Evolutionary conservation across 768 basidiomycete species (phyloP).

Genomic region (Antrodiella citrinella): DNA sequence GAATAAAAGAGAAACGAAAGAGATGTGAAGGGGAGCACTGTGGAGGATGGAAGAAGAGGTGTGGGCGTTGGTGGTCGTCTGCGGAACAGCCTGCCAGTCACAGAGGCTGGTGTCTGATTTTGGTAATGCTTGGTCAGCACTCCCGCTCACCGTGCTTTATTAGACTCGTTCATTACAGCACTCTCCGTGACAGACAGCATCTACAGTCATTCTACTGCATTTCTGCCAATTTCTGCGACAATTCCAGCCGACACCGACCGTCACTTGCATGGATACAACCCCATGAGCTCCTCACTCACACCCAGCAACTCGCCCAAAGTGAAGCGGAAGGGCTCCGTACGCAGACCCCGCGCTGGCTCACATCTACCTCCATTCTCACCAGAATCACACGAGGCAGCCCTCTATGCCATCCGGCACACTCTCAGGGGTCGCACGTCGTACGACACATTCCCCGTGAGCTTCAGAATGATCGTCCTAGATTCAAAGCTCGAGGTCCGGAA

Average conservation of each 20-base stretch:
- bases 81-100: too few species aligned
- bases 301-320: slow-evolving; percentile 44
- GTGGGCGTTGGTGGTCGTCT: too few species aligned
- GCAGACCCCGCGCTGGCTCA: slow-evolving; percentile 48
- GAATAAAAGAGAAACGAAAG: too few species aligned
- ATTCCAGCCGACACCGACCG: neutral
- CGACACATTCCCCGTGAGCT: slow-evolving; percentile 96
- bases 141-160: too few species aligned
- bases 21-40: too few species aligned
- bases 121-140: too few species aligned
- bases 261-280: slow-evolving; percentile 13
- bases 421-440: slow-evolving; percentile 84
- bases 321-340: slow-evolving; percentile 48
- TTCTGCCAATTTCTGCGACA: neutral
- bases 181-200: too few species aligned
- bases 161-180: too few species aligned
- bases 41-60: too few species aligned
- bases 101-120: too few species aligned
- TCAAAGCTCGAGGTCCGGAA: slow-evolving; percentile 94
- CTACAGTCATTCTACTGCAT: too few species aligned
- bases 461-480: slow-evolving; percentile 93
- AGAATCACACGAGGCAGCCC: slow-evolving; percentile 63
- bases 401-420: slow-evolving; percentile 69
- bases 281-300: slow-evolving; percentile 41
- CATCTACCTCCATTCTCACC: slow-evolving; percentile 41